Evolutionary conservation across 768 basidiomycete genomes (phyloP).

Genomic region (Clavulina sp.): DNA sequence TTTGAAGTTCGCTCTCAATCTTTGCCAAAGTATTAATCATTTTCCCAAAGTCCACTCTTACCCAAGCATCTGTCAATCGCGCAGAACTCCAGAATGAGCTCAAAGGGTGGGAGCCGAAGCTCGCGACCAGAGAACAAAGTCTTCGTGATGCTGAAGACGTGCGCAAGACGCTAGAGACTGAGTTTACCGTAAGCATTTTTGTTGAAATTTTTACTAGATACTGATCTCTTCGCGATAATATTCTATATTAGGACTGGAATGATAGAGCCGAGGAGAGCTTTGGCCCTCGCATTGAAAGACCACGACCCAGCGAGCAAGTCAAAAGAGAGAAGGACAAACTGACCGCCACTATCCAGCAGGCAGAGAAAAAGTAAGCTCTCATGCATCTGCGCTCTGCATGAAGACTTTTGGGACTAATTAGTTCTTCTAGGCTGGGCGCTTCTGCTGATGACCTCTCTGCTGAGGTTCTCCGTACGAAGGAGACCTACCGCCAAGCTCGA

Average conservation of each 20-base stretch:
- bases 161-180: constrained; percentile 35
- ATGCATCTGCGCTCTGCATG: too few relatives aligned
- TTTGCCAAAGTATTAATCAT: too few relatives aligned
- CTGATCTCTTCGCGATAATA: too few relatives aligned
- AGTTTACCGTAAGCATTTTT: constrained; percentile 35
- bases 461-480: constrained; percentile 48
- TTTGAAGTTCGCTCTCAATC: too few relatives aligned
- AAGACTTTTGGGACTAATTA: too few relatives aligned
- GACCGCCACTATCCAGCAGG: constrained; percentile 36
- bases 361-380: constrained; percentile 28
- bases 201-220: background rate
- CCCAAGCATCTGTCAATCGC: too few relatives aligned
- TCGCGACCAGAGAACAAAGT: constrained; percentile 30
- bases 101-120: constrained; percentile 33
- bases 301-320: constrained; percentile 38
- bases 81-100: too few relatives aligned
- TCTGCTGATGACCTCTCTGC: constrained; percentile 60
- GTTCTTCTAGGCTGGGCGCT: constrained; percentile 42
- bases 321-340: constrained; percentile 34
- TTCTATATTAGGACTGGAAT: constrained; percentile 38
- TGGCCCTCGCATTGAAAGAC: constrained; percentile 16
- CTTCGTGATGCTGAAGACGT: constrained; percentile 29
- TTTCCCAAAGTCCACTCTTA: too few relatives aligned
- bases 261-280: constrained; percentile 46
- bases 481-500: constrained; percentile 39